A percentile compares a stretch with the other conserved stretches of the same genome.
Evolutionary conservation across 805 yeast genomes (phyloP).

Genomic region (Yarrowia sp.): DNA sequence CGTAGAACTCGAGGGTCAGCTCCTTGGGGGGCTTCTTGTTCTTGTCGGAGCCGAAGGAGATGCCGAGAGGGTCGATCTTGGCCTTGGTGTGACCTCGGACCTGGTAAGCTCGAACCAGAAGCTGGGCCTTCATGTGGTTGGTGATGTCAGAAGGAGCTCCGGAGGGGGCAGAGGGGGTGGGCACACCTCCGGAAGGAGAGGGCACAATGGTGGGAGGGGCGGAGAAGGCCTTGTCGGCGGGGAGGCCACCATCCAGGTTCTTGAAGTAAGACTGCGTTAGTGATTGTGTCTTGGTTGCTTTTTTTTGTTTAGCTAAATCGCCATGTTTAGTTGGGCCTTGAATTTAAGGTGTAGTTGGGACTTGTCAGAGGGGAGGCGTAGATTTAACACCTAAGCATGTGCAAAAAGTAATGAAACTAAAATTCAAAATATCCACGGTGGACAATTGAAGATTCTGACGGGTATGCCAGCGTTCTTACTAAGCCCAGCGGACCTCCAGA

Average conservation of each 20-base stretch:
- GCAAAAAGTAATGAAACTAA: constrained; percentile 16
- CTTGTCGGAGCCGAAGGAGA: constrained; percentile 67
- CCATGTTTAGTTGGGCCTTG: background rate
- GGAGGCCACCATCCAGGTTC: constrained; percentile 70
- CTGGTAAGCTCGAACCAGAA: constrained; percentile 96
- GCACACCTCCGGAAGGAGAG: constrained; percentile 72
- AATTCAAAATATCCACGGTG: background rate
- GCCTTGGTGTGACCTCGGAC: constrained; percentile 98
- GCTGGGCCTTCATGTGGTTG: constrained; percentile 90
- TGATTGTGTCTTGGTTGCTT: background rate
- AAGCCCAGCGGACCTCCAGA: no score
- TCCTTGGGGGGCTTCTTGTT: constrained; percentile 66
- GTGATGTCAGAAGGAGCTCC: constrained; percentile 56
- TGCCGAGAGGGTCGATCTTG: constrained; percentile 90
- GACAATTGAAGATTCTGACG: background rate
- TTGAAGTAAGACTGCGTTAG: constrained; percentile 65
- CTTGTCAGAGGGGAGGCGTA: background rate
- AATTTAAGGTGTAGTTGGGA: constrained; percentile 4
- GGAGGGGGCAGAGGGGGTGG: constrained; percentile 53
- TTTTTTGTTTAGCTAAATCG: background rate
- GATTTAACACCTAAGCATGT: constrained; percentile 1
- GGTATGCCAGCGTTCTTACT: background rate
- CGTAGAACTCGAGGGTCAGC: constrained; percentile 87
- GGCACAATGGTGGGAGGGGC: constrained; percentile 94
- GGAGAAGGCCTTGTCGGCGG: constrained; percentile 69